A percentile compares a stretch with the other conserved stretches of the same genome.
Evolutionary conservation across 2,329 filamentous ascomycete species (phyloP).

Genomic region (Aspergillus fumigatus): DNA sequence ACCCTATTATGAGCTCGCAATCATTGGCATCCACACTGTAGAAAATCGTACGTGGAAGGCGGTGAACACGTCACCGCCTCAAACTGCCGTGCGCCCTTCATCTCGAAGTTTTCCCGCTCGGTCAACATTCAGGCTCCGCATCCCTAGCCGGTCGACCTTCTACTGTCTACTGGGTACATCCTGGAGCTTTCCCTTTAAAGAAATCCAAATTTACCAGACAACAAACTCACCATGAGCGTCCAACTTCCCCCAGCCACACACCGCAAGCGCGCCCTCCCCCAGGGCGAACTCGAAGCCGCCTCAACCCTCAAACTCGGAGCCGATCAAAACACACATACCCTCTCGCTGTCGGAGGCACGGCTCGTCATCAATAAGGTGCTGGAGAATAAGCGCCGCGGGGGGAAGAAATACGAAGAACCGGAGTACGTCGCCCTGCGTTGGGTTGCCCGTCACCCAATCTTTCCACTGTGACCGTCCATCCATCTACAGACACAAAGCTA

Average conservation of each 20-base stretch:
- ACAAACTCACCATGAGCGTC: conserved; percentile 26
- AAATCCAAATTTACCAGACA: not conserved
- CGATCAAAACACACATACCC: conserved; percentile 84
- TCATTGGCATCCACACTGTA: not conserved
- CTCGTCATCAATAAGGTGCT: conserved; percentile 88
- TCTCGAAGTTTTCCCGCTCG: conserved; percentile 9
- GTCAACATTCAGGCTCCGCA: conserved; percentile 11
- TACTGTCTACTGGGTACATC: not conserved
- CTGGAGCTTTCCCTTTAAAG: not conserved
- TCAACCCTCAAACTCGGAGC: conserved; percentile 81
- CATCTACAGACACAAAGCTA: not conserved
- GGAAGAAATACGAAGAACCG: conserved; percentile 78
- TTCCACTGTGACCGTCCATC: not conserved
- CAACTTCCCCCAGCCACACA: conserved; percentile 35
- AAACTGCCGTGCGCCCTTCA: conserved; percentile 13
- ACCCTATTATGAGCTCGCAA: conserved; percentile 7
- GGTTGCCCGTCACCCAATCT: not conserved
- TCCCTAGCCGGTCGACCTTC: not conserved
- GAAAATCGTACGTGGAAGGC: conserved; percentile 1
- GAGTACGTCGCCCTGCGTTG: conserved; percentile 54
- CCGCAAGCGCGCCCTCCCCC: conserved; percentile 39
- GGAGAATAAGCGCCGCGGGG: conserved; percentile 70
- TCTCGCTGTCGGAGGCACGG: conserved; percentile 87
- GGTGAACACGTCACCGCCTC: conserved; percentile 18
- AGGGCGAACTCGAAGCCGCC: conserved; percentile 77